These are phyloP conservation scores for Neonectria punicea DNA, from an alignment of 2,329 filamentous ascomycete genomes.

Conservation along the genomic window DNA sequence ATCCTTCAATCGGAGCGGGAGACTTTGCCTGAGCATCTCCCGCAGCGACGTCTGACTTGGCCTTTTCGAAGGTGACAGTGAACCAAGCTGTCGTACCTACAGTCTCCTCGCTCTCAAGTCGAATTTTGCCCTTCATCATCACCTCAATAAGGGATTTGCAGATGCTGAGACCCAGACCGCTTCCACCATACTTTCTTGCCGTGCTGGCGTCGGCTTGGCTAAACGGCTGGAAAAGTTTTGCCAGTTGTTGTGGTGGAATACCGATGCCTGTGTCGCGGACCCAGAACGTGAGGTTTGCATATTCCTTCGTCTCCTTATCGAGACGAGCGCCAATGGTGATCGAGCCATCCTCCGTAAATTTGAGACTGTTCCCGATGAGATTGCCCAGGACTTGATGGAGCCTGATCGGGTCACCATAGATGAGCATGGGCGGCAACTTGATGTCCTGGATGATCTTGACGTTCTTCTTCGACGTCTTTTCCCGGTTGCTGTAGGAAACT, in stretches of 20 bases:
- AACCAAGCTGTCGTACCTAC: constrained; percentile 81
- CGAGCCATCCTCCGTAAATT: constrained; percentile 88
- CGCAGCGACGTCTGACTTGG: constrained; percentile 68
- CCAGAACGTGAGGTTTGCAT: constrained; percentile 82
- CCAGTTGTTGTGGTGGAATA: constrained; percentile 82
- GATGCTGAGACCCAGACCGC: constrained; percentile 89
- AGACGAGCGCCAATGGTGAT: constrained; percentile 84
- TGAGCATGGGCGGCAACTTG: constrained; percentile 77
- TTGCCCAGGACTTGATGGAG: constrained; percentile 80
- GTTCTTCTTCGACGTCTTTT: constrained; percentile 70
- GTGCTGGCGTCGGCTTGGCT: constrained; percentile 93
- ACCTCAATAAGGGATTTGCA: constrained; percentile 95
- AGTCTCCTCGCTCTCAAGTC: constrained; percentile 80
- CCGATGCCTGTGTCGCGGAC: constrained; percentile 93
- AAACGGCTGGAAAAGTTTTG: constrained; percentile 91
- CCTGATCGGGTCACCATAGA: constrained; percentile 73
- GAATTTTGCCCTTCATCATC: constrained; percentile 88
- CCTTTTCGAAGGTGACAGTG: constrained; percentile 86
- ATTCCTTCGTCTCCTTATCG: constrained; percentile 75
- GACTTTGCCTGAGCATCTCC: constrained; percentile 61
- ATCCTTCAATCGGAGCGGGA: constrained; percentile 50
- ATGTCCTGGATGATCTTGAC: constrained; percentile 77
- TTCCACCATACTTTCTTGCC: constrained; percentile 90
- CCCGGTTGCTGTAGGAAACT: constrained; percentile 72
- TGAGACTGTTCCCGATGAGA: constrained; percentile 90